These are phyloP conservation scores for Mediolabrus comicus DNA, from an alignment of 108 stramenopile species.

Conservation along the genomic window DNA sequence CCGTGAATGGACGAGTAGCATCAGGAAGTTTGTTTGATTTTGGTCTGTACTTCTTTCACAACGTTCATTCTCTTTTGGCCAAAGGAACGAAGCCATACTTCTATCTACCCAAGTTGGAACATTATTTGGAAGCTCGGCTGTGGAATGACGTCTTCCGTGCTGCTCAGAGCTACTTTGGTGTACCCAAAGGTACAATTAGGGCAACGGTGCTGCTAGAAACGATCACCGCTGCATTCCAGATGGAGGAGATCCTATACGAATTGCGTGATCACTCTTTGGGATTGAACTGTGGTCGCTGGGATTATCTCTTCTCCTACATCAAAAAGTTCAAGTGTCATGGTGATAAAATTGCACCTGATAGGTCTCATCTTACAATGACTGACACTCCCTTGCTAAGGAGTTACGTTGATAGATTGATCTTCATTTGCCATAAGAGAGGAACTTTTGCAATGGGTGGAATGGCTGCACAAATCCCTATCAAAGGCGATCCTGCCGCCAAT, in stretches of 20 bases:
- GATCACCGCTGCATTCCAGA: constrained; percentile 94
- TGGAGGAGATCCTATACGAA: constrained; percentile 95
- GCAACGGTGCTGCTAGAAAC: constrained; percentile 93
- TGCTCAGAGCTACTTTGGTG: constrained; percentile 79
- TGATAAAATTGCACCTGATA: constrained; percentile 85
- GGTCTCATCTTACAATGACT: constrained; percentile 86
- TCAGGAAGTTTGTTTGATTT: constrained; percentile 90
- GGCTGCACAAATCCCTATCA: constrained; percentile 91
- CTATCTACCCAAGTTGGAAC: constrained; percentile 91
- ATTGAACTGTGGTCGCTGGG: constrained; percentile 95
- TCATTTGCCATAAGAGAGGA: constrained; percentile 93
- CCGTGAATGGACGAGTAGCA: constrained; percentile 80
- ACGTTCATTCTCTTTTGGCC: constrained; percentile 62
- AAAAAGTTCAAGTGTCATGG: constrained; percentile 85
- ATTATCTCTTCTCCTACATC: constrained; percentile 93
- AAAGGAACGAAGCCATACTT: constrained; percentile 87
- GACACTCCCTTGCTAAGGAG: constrained; percentile 84
- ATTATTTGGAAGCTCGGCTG: constrained; percentile 86
- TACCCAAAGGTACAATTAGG: constrained; percentile 81
- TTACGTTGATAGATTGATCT: constrained; percentile 88
- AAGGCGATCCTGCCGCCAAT: constrained; percentile 77
- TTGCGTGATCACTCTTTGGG: constrained; percentile 91
- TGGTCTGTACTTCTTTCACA: constrained; percentile 93
- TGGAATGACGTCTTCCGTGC: constrained; percentile 93
- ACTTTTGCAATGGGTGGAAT: constrained; percentile 96